Conservation (phyloP, 2,329 filamentous ascomycete genomes). For the Alternaria atra region DNA sequence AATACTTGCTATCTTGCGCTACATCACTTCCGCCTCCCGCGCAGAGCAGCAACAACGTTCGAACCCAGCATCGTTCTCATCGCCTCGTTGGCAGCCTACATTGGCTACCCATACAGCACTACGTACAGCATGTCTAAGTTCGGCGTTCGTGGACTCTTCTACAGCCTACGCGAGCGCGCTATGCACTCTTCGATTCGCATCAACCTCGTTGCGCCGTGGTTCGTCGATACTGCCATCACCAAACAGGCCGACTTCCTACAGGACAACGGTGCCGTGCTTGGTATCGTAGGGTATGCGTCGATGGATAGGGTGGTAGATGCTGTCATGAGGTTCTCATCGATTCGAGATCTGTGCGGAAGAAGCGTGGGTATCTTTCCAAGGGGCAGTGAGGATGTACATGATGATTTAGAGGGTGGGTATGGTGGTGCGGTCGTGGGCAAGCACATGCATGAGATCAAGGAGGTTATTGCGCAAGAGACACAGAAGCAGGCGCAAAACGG, state of each 20-base stretch:
- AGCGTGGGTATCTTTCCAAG: conserved; percentile 31
- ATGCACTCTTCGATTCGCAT: conserved; percentile 23
- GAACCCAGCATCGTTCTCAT: conserved; percentile 34
- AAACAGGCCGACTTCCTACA: conserved; percentile 13
- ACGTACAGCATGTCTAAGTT: conserved; percentile 43
- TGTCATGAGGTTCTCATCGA: conserved; percentile 25
- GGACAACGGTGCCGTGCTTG: conserved; percentile 22
- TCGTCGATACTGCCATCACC: conserved; percentile 34
- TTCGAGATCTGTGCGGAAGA: conserved; percentile 26
- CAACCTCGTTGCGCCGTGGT: conserved; percentile 43
- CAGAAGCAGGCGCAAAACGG: neutral
- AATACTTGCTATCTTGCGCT: conserved; percentile 38
- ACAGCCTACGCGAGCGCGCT: conserved; percentile 30
- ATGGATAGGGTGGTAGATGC: conserved; percentile 34
- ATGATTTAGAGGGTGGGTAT: conserved; percentile 32
- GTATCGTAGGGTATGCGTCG: conserved; percentile 26
- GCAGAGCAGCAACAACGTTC: conserved; percentile 17
- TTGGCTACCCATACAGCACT: conserved; percentile 30
- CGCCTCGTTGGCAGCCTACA: conserved; percentile 34
- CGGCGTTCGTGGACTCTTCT: conserved; percentile 39
- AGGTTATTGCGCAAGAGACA: neutral
- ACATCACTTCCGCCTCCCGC: conserved; percentile 36
- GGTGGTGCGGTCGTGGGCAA: conserved; percentile 19
- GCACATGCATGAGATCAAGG: conserved; percentile 14
- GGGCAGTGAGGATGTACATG: conserved; percentile 27